Evolutionary conservation across 305 asterid genomes (phyloP).

Genomic region (Fraxinus floribunda): DNA sequence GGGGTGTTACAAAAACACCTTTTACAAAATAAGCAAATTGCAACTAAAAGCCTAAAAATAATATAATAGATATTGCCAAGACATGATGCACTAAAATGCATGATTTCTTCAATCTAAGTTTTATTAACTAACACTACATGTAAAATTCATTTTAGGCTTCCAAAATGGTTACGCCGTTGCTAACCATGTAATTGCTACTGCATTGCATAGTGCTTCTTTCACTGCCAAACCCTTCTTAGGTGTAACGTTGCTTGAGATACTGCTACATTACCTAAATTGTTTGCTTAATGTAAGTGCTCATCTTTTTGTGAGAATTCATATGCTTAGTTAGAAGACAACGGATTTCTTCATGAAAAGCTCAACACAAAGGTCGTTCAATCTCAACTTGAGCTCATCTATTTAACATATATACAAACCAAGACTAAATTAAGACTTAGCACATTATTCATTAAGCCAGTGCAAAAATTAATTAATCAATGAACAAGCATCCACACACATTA

Average conservation of each 20-base stretch:
- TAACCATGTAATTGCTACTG: background rate
- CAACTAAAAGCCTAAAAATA: background rate
- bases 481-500: background rate
- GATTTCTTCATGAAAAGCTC: background rate
- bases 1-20: background rate
- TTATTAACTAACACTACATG: background rate
- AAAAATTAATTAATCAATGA: background rate
- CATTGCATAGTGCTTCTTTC: background rate
- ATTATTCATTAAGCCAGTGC: background rate
- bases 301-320: background rate
- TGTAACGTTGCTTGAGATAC: background rate
- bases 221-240: background rate
- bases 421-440: conserved; percentile 1
- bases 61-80: background rate
- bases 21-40: background rate
- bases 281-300: background rate
- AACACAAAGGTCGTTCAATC: background rate
- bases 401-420: background rate
- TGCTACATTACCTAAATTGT: background rate
- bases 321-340: background rate
- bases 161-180: background rate
- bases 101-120: background rate
- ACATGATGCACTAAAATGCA: background rate
- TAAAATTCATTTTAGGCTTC: background rate
- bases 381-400: conserved; percentile 1